A percentile compares a stretch with the other conserved stretches of the same genome.
Evolutionary conservation across 1,284 basidiomycete genomes (phyloP).

Genomic region (Cutaneotrichosporon curvatum): DNA sequence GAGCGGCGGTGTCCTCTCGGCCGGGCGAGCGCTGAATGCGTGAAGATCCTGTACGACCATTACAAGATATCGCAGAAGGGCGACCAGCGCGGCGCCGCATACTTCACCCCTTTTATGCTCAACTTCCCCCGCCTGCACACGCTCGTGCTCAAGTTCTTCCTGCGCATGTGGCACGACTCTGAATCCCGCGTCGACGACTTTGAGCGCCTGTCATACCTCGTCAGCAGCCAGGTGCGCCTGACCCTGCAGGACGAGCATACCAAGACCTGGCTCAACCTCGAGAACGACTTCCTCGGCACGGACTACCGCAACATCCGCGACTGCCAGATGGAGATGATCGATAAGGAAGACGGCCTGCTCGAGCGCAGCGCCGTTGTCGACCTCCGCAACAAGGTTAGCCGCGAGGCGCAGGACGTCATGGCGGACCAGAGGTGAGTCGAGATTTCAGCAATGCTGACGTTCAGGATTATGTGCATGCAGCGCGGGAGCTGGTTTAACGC

Average conservation of each 20-base stretch:
- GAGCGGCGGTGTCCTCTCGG: slow-evolving; percentile 79
- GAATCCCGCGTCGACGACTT: slow-evolving; percentile 76
- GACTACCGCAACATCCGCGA: slow-evolving; percentile 84
- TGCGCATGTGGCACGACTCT: slow-evolving; percentile 89
- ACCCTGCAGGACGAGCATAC: slow-evolving; percentile 68
- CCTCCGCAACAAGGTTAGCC: slow-evolving; percentile 75
- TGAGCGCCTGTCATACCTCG: slow-evolving; percentile 68
- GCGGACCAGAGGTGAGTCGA: slow-evolving; percentile 58
- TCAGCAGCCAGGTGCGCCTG: slow-evolving; percentile 78
- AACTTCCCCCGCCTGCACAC: slow-evolving; percentile 77
- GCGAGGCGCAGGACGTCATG: slow-evolving; percentile 88
- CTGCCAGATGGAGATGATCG: slow-evolving; percentile 87
- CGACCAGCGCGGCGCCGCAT: slow-evolving; percentile 52
- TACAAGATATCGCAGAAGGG: slow-evolving; percentile 37
- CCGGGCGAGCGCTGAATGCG: slow-evolving; percentile 54
- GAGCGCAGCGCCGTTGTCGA: slow-evolving; percentile 79
- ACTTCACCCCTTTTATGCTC: slow-evolving; percentile 83
- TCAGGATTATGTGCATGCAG: slow-evolving; percentile 41
- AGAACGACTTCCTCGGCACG: slow-evolving; percentile 72
- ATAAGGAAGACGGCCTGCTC: slow-evolving; percentile 81
- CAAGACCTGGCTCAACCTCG: slow-evolving; percentile 76
- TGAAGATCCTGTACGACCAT: slow-evolving; percentile 78
- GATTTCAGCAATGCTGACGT: neutral
- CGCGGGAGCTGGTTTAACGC: slow-evolving; percentile 44
- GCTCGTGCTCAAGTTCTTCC: slow-evolving; percentile 77